Base-by-base conservation (phyloP, 176 grass and related monocot genomes). In the Areca catechu region DNA sequence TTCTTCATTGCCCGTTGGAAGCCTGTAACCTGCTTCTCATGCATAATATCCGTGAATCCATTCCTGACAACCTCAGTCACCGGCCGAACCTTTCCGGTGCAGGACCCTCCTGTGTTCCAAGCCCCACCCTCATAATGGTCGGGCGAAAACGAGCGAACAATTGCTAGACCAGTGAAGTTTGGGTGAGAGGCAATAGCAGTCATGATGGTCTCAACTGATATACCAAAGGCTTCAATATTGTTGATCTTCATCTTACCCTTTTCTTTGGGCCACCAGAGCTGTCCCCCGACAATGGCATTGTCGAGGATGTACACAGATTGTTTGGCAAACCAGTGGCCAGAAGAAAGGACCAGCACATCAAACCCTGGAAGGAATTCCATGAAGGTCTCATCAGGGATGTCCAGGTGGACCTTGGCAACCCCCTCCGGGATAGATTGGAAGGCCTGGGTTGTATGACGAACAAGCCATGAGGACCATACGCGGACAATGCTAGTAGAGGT, bases 391-490 rank as follows among this genome's bases (percentile, higher is more conserved):
- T 97, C 86, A 57, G 83, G 69, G 53, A 90, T 20, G 72, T 97
- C 92, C 63, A 97, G 83, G 64, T 84, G 89, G 60, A 91, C 83
- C 71, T 91, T 87, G 56, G 88, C 80, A 22, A 97, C 48, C 54
- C 74, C 81, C 16, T 82, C 65, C 16, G 86, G 86, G 57, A 88
- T 75, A 37, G 82, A 70, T n/a, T 71, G 58, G 15, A 91, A 79
- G 49, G 74, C 67, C 65, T 84, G 77, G 54, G 19, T 22, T 65
- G 80, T 87, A 21, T 29, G 74, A 58, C 91, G 86, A 17, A 97
- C 83, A 62, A 91, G 82, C 86, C 83, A 97, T 48, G 92, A 91
- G 52, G 86, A 97, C 92, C 92, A 97, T 73, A 97, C 79, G 47
- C 92, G 71, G 49, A 81, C 28, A 4, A 97, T 88, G 54, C 72